Base-by-base conservation (phyloP, 1,284 basidiomycete species). In the Ceratobasidium sp. region DNA sequence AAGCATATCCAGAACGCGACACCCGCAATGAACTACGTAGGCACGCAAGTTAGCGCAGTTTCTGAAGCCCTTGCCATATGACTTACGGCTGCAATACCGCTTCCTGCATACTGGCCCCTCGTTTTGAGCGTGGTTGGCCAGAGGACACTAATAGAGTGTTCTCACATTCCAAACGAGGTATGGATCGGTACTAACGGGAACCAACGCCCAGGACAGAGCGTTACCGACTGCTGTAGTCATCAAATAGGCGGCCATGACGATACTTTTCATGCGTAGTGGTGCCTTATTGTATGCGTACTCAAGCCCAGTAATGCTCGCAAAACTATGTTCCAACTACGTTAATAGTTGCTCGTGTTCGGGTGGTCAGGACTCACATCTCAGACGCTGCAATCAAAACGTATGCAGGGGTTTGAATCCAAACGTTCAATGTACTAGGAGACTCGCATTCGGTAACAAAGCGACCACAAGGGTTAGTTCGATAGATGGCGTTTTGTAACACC, bases 201-300 rank as follows among this genome's bases (percentile, higher is more conserved):
- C 47, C 2, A 65, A 25, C 6, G 60, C 60, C 49, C 25, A 20
- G 5, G 60, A 40, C 12, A 65, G 13, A 2, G 60, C 60, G 25
- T 65, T 65, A 22, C n/a, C 47, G 25, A 65, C 25, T 7, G 47
- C 60, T 2, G 45, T 50, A 5, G 49, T 65, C 80, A 94, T 92
- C 42, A 93, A 79, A 82, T 86, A 91, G 25, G 88, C 73, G 45
- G 85, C 80, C 87, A 91, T 91, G 70, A 93, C 89, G 69, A 92
- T 82, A 47, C 87, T 89, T n/a, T 86, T 85, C 91, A 93, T 92
- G 78, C 91, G 91, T 79, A 83, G 86, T 7, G 91, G 90, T 15
- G 89, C 88, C 77, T 93, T 94, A 69, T 89, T 92, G 81, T 91
- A 94, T 17, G 92, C 93, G 77, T 94, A 94, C 78, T 96, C 93